Evolutionary conservation across 441 rosid species (phyloP).

Genomic region (Adansonia gregorii): DNA sequence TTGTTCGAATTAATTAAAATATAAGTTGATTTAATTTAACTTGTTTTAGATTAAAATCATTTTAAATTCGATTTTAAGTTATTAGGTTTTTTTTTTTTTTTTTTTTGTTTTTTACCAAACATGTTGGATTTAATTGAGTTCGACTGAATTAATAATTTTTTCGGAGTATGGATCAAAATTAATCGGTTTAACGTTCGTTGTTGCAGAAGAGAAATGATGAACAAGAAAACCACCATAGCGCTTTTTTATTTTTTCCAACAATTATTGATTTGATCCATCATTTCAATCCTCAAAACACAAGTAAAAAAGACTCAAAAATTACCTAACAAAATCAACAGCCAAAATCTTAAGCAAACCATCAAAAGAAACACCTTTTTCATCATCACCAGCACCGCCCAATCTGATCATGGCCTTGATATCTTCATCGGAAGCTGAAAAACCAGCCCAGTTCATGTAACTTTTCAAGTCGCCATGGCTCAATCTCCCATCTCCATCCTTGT

Average conservation of each 20-base stretch:
- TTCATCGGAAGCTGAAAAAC: slow-evolving; percentile 58
- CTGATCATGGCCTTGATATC: slow-evolving; percentile 75
- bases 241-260: background rate
- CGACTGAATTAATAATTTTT: too few relatives aligned
- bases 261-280: background rate
- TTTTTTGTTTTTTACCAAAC: too few relatives aligned
- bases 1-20: too few relatives aligned
- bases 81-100: too few relatives aligned
- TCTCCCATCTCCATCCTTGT: slow-evolving; percentile 79
- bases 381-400: slow-evolving; percentile 50
- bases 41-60: too few relatives aligned
- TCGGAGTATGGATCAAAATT: too few relatives aligned
- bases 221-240: background rate
- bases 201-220: background rate
- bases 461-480: slow-evolving; percentile 68
- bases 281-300: background rate
- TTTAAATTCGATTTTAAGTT: too few relatives aligned
- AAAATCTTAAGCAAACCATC: slow-evolving; percentile 62
- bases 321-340: slow-evolving; percentile 36
- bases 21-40: too few relatives aligned
- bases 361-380: slow-evolving; percentile 52
- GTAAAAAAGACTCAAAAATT: background rate
- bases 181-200: background rate
- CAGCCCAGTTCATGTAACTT: slow-evolving; percentile 66
- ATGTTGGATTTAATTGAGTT: too few relatives aligned